Evolutionary conservation across 768 basidiomycete genomes (phyloP).

Genomic region (Suillus hirtellus): DNA sequence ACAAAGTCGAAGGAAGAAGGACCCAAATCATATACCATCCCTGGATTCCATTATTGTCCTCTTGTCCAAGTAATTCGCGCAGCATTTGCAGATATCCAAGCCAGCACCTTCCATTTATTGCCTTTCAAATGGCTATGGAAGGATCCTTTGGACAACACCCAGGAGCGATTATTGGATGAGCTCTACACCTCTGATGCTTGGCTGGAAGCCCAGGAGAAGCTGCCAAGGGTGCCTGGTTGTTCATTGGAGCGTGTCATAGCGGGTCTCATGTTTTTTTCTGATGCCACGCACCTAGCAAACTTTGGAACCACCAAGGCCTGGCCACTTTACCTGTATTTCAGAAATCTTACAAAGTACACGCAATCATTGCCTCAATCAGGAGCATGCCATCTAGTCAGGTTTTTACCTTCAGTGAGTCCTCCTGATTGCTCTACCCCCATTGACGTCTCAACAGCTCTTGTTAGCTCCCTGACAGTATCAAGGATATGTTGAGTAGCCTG

Average conservation of each 20-base stretch:
- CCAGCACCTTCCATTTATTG: constrained; percentile 21
- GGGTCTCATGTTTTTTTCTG: too few species aligned
- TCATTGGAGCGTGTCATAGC: too few species aligned
- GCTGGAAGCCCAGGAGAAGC: too few species aligned
- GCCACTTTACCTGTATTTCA: too few species aligned
- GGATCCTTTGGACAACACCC: constrained; percentile 1
- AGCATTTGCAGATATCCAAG: constrained; percentile 7
- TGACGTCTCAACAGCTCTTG: too few species aligned
- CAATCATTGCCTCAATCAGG: constrained; percentile 13
- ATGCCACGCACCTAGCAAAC: too few species aligned
- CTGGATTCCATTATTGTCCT: constrained; percentile 19
- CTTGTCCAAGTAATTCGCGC: constrained; percentile 16
- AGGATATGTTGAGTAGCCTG: neutral
- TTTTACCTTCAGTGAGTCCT: constrained; percentile 14
- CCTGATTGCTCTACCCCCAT: constrained; percentile 11
- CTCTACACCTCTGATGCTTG: too few species aligned
- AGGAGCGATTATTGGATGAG: too few species aligned
- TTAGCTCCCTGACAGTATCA: neutral
- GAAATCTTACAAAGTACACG: constrained; percentile 4
- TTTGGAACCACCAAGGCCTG: too few species aligned
- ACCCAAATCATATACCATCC: constrained; percentile 3
- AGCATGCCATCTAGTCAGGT: constrained; percentile 19
- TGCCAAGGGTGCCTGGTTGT: too few species aligned
- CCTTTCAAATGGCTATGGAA: constrained; percentile 24
- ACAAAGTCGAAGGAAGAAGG: neutral